These are phyloP conservation scores for Xerocomus brunneocitrinus DNA, from an alignment of 768 basidiomycete genomes.

Conservation along the genomic window DNA sequence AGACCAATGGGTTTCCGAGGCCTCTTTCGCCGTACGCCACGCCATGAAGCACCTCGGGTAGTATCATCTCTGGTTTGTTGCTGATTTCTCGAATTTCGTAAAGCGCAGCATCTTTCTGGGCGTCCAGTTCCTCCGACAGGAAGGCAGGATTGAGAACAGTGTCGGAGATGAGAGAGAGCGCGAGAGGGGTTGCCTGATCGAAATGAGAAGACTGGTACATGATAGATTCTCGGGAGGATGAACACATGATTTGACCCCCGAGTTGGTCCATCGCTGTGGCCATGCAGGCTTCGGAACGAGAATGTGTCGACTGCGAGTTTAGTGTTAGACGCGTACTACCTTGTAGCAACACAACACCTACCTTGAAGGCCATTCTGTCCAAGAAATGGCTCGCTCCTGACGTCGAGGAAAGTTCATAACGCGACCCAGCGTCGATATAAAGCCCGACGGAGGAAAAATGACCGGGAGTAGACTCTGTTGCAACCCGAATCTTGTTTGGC, in stretches of 20 bases:
- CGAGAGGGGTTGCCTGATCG: constrained; percentile 72
- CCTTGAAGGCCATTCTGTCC: constrained; percentile 97
- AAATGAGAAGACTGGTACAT: constrained; percentile 99
- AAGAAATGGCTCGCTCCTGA: constrained; percentile 89
- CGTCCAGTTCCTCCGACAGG: constrained; percentile 70
- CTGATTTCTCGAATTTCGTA: constrained; percentile 89
- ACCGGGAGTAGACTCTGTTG: constrained; percentile 85
- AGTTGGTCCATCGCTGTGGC: constrained; percentile 72
- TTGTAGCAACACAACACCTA: constrained; percentile 27
- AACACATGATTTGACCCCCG: constrained; percentile 89
- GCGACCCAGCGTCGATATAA: constrained; percentile 89
- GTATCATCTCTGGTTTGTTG: constrained; percentile 86
- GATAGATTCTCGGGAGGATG: constrained; percentile 88
- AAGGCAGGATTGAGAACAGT: constrained; percentile 80
- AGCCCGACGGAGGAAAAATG: constrained; percentile 94
- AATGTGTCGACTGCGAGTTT: constrained; percentile 59
- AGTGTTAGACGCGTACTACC: constrained; percentile 1
- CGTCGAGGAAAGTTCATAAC: constrained; percentile 73
- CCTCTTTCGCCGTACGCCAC: constrained; percentile 77
- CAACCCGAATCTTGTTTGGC: constrained; percentile 87
- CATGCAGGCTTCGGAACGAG: constrained; percentile 74
- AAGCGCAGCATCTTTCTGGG: constrained; percentile 79
- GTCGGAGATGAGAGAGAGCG: constrained; percentile 86
- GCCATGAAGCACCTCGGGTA: constrained; percentile 85
- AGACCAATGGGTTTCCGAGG: constrained; percentile 87